Conservation (phyloP, 225 moss, liverwort and hornwort genomes). For the Marchantia paleacea region DNA sequence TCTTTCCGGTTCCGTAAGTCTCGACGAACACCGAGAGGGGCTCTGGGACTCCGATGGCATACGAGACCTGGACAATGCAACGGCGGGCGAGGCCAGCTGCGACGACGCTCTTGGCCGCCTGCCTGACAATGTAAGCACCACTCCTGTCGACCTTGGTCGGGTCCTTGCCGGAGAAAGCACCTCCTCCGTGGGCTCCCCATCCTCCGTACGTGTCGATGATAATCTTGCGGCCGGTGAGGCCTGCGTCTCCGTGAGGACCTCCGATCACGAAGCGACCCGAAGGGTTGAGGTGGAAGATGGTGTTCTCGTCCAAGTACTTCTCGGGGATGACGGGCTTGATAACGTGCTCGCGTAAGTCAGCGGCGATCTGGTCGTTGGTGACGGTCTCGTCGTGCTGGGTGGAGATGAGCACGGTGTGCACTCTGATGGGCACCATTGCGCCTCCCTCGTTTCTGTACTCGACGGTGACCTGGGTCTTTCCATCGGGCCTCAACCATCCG, state of each 20-base stretch:
- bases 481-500: constrained; percentile 84
- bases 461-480: constrained; percentile 89
- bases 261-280: constrained; percentile 85
- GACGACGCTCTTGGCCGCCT: constrained; percentile 85
- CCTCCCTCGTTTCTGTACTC: constrained; percentile 77
- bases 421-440: constrained; percentile 72
- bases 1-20: constrained; percentile 77
- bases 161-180: constrained; percentile 80
- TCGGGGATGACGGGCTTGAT: constrained; percentile 82
- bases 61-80: constrained; percentile 78
- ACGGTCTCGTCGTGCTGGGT: constrained; percentile 94
- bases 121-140: constrained; percentile 84
- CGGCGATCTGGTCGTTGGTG: constrained; percentile 84
- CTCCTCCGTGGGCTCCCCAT: constrained; percentile 86
- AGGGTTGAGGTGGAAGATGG: constrained; percentile 86
- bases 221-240: constrained; percentile 77
- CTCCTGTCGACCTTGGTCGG: constrained; percentile 86
- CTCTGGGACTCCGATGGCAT: constrained; percentile 86
- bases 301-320: constrained; percentile 83
- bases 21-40: constrained; percentile 83
- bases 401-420: constrained; percentile 82
- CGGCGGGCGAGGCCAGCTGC: constrained; percentile 73
- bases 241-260: constrained; percentile 81
- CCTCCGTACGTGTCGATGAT: constrained; percentile 88
- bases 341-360: constrained; percentile 76